Evolutionary conservation across 805 yeast genomes (phyloP), one percentile per base, ranked within the genome.

Genomic region (Blastobotrys americana): DNA sequence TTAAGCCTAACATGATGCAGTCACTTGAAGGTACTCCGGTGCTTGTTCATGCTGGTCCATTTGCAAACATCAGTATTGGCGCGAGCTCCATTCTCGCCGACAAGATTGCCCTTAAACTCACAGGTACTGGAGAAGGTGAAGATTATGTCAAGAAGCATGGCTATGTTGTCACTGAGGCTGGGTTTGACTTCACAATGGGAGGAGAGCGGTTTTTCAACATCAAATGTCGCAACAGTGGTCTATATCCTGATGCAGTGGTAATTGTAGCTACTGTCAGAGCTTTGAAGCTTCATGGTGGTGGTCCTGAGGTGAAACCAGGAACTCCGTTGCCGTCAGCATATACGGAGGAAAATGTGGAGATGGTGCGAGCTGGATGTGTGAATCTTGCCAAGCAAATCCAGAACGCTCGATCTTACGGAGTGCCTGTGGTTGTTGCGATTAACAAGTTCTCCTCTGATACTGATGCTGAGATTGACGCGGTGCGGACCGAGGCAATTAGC

Each of bases 131-230:
- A 43, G 66, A 69, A 35, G 66, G 71, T 58, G 65, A 61, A 45
- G 61, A 61, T 39, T 57, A 50, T 37, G 56, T 51, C 17, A 63
- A 62, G 42, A 53, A 57, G 40, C 59, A 61, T 22, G 97, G 97
- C 54, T 90, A 77, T 61, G 97, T 88, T 44, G 86, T 90, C 49
- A 90, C 98, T 41, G 98, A 90, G 67, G 97, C 97, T 34, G 98
- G 98, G 43, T 90, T 90, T 69, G 97, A 90, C 67, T 90, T 93
- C 73, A 90, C 97, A 40, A 90, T 90, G 97, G 98, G 98, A 54
- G 97, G 97, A 56, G 98, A 90, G 72, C 77, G 97, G 59, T 90
- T 90, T 70, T 77, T 90, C 68, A 87, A 90, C 71, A 90, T 90
- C 66, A 90, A 90, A 71, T 88, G 97, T 66, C 81, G 97, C 64